Percentiles rank a stretch among this genome's conserved stretches.
Conservation (phyloP, 148 eudicot species). For the Spergularia marina region DNA sequence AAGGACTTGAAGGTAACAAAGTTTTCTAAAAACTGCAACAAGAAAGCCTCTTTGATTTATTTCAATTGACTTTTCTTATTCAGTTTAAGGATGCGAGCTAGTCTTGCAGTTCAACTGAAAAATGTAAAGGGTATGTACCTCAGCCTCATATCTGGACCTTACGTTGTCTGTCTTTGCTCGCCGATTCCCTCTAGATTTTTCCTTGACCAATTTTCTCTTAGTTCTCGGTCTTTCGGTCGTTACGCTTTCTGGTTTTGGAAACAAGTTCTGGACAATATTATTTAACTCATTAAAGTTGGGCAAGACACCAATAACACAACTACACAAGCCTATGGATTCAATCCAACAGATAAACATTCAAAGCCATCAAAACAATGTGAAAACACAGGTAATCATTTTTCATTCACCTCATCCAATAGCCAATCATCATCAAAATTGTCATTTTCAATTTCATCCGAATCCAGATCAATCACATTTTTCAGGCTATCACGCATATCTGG, state of each 20-base stretch:
- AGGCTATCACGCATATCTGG: slow-evolving; percentile 24
- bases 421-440: slow-evolving; percentile 32
- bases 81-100: neutral
- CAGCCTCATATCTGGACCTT: slow-evolving; percentile 19
- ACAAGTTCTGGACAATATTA: slow-evolving; percentile 35
- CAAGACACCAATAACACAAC: neutral
- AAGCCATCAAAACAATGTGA: neutral
- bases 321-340: neutral
- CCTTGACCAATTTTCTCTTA: slow-evolving; percentile 32
- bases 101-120: slow-evolving; percentile 28
- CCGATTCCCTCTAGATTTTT: slow-evolving; percentile 21
- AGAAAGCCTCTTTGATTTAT: neutral
- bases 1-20: neutral
- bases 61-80: neutral
- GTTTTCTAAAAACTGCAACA: neutral
- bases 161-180: slow-evolving; percentile 28
- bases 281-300: slow-evolving; percentile 3
- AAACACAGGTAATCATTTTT: neutral
- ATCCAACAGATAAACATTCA: neutral
- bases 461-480: slow-evolving; percentile 40
- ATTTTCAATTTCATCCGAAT: slow-evolving; percentile 39
- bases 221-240: slow-evolving; percentile 26
- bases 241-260: slow-evolving; percentile 36
- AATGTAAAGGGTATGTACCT: slow-evolving; percentile 17
- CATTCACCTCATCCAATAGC: slow-evolving; percentile 56